Evolutionary conservation across 2,329 filamentous ascomycete genomes (phyloP).

Genomic region (Blumeria hordei): DNA sequence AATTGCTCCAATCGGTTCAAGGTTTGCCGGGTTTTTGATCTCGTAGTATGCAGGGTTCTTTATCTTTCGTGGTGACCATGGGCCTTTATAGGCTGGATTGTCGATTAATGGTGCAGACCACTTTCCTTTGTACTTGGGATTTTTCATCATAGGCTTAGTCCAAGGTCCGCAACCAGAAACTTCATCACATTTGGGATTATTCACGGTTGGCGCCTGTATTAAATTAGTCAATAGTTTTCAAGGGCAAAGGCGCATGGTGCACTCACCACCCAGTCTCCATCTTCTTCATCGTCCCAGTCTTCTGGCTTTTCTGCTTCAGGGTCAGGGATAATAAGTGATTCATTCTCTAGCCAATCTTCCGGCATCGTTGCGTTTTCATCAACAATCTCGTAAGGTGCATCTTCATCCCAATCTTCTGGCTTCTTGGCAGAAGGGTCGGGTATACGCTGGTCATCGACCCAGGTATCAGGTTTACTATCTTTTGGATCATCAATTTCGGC

Average conservation of each 20-base stretch:
- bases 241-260: background rate
- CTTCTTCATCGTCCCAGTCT: constrained; percentile 99
- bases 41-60: constrained; percentile 89
- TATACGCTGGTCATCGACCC: constrained; percentile 87
- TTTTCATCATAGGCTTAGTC: constrained; percentile 77
- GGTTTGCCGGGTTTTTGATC: constrained; percentile 89
- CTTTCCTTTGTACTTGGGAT: constrained; percentile 90
- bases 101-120: constrained; percentile 84
- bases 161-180: constrained; percentile 84
- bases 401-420: constrained; percentile 98
- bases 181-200: constrained; percentile 91
- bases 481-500: constrained; percentile 89
- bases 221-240: background rate
- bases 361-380: constrained; percentile 81
- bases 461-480: constrained; percentile 82
- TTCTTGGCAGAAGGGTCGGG: constrained; percentile 81
- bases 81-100: constrained; percentile 95
- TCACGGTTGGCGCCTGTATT: constrained; percentile 41
- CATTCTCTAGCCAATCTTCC: constrained; percentile 86
- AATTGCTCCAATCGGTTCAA: constrained; percentile 94
- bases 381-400: constrained; percentile 85
- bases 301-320: constrained; percentile 93
- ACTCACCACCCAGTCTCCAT: constrained; percentile 67
- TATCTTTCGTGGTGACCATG: constrained; percentile 88
- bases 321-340: constrained; percentile 63